Conservation (phyloP, 2,329 filamentous ascomycete species). For the Colletotrichum orbiculare region DNA sequence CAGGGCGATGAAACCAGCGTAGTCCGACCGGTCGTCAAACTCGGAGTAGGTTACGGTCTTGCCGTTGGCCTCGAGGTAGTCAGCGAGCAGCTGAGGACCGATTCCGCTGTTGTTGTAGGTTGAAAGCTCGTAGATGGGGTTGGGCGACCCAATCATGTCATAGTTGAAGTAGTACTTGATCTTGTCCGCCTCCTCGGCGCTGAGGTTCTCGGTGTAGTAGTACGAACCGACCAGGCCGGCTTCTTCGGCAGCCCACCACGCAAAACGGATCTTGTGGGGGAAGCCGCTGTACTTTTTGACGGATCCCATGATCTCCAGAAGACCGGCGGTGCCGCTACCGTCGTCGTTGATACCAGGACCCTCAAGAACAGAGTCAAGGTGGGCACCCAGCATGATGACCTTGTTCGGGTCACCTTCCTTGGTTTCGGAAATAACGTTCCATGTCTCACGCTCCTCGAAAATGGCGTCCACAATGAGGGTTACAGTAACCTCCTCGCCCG, state of each 20-base stretch:
- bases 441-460: conserved; percentile 48
- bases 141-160: conserved; percentile 70
- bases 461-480: conserved; percentile 50
- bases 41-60: conserved; percentile 45
- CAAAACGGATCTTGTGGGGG: conserved; percentile 55
- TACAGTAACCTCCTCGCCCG: conserved; percentile 47
- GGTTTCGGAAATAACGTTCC: conserved; percentile 56
- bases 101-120: conserved; percentile 52
- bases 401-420: conserved; percentile 55
- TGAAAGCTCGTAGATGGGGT: conserved; percentile 46
- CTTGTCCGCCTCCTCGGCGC: conserved; percentile 56
- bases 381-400: conserved; percentile 54
- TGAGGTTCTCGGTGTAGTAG: conserved; percentile 52
- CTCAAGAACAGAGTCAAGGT: conserved; percentile 52
- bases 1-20: conserved; percentile 51
- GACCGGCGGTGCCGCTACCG: conserved; percentile 50
- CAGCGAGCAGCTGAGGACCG: conserved; percentile 48
- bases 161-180: conserved; percentile 77
- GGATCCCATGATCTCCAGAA: conserved; percentile 51
- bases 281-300: conserved; percentile 50
- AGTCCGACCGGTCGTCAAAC: conserved; percentile 52
- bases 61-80: conserved; percentile 49
- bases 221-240: conserved; percentile 54
- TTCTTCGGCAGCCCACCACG: conserved; percentile 57
- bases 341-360: conserved; percentile 55